Base-by-base conservation (phyloP, 2,329 filamentous ascomycete species). In the Parastagonospora avenae region DNA sequence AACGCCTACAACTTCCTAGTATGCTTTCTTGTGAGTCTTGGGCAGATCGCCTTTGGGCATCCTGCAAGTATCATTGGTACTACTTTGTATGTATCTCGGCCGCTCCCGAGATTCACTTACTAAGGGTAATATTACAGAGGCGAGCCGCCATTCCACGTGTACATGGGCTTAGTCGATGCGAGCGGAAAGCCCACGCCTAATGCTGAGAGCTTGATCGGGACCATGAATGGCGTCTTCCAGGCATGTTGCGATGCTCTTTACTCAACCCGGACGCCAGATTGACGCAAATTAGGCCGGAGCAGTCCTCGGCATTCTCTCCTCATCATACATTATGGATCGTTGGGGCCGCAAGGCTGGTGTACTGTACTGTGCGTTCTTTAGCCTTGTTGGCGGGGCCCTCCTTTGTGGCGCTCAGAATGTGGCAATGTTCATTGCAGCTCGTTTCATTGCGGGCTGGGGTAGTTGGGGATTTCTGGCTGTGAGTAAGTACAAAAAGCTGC, bases 381-480 rank as follows among this genome's bases (percentile, higher is more conserved):
- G 55, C 4, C 45, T 65, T 9, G 11, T 65, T 16, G 60, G 60
- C 27, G 62, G 62, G 5, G 56, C 47, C 1, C 37, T 63, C 8
- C 52, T 65, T 9, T 47, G 42, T 14, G 62, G 54, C 15, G 50
- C 56, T 3, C 16, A 43, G 16, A 58, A 62, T 40, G 41, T 56
- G 12, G 50, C 19, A 5, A 63, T 63, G 60, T 65, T 64, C 42
- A 59, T 94, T 0, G 72, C 90, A 3, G 82, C 85, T 0, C 82
- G 92, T 1, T 88, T 95, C 67, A 79, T 93, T 40, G 83, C 86
- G 10, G 92, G 92, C 1, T 83, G 84, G 19, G 59, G 61, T 11
- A 57, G 53, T 27, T 66, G 59, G 57, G 62, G 62, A 7, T 66
- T 64, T 31, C 41, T 64, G n/a, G 62, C 61, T 9, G 57, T 64